These are phyloP conservation scores for Fusarium camptoceras DNA, from an alignment of 2,329 filamentous ascomycete genomes.

Conservation along the genomic window DNA sequence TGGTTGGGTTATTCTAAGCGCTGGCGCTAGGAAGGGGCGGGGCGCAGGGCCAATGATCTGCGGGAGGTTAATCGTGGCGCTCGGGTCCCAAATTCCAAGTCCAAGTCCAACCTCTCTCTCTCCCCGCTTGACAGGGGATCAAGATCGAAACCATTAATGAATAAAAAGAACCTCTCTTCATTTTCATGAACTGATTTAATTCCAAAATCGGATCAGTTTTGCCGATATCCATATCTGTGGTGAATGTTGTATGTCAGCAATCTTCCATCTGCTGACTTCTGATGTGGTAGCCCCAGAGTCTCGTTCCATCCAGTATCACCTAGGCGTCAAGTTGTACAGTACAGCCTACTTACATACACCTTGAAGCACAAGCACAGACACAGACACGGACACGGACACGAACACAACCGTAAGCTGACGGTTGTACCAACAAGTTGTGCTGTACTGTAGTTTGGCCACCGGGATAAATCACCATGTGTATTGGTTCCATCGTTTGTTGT, in stretches of 20 bases:
- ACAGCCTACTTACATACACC: not conserved
- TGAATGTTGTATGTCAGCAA: constrained; percentile 7
- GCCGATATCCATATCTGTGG: constrained; percentile 2
- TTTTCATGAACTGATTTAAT: constrained; percentile 29
- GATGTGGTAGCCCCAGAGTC: not conserved
- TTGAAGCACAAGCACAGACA: not conserved
- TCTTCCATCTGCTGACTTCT: constrained; percentile 24
- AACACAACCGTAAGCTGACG: constrained; percentile 25
- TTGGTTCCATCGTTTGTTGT: not conserved
- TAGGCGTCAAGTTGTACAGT: constrained; percentile 16
- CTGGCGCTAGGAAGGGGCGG: constrained; percentile 39
- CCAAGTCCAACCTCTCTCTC: not conserved
- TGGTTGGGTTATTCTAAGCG: constrained; percentile 39
- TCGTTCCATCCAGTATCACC: constrained; percentile 2
- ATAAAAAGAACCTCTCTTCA: not conserved
- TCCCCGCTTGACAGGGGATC: not conserved
- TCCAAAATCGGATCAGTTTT: constrained; percentile 37
- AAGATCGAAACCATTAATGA: not conserved
- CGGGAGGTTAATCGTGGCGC: not conserved
- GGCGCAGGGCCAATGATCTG: constrained; percentile 35
- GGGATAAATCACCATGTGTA: constrained; percentile 5
- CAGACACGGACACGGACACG: constrained; percentile 9
- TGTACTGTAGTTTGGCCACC: not conserved
- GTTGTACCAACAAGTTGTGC: not conserved
- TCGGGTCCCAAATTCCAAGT: not conserved